Conservation (phyloP, 768 basidiomycete genomes). For the Tulasnella sp. region DNA sequence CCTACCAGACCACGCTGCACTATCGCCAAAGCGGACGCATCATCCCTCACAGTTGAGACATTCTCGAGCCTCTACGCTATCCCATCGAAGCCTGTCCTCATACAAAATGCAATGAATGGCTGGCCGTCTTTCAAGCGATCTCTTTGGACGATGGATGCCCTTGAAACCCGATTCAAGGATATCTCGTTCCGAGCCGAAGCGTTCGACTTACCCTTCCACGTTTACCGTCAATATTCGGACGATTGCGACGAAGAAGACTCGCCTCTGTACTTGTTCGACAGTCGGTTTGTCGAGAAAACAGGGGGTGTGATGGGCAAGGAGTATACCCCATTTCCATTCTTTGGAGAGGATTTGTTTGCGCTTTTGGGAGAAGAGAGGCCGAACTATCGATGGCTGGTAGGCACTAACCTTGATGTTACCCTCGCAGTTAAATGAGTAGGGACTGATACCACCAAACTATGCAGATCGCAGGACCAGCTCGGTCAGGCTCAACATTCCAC, state of each 20-base stretch:
- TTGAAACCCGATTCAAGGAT: slow-evolving; percentile 30
- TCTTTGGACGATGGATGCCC: slow-evolving; percentile 30
- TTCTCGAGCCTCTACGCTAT: slow-evolving; percentile 14
- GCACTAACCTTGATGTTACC: background rate
- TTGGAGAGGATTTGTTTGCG: slow-evolving; percentile 32
- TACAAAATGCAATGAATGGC: background rate
- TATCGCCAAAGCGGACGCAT: background rate
- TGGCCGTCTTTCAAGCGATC: background rate
- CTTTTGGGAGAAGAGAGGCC: slow-evolving; percentile 32
- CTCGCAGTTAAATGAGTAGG: no score
- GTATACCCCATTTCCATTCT: slow-evolving; percentile 30
- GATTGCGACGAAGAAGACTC: slow-evolving; percentile 31
- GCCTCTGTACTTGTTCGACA: slow-evolving; percentile 35
- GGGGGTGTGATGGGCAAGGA: slow-evolving; percentile 29
- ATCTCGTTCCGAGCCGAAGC: slow-evolving; percentile 32
- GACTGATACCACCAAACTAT: background rate
- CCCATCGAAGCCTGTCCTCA: slow-evolving; percentile 19
- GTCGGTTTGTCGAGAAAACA: slow-evolving; percentile 30
- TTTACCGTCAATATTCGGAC: slow-evolving; percentile 31
- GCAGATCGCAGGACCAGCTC: slow-evolving; percentile 33
- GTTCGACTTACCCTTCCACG: slow-evolving; percentile 27
- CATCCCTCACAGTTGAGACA: background rate
- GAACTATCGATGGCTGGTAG: slow-evolving; percentile 34
- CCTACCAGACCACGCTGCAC: slow-evolving; percentile 9
- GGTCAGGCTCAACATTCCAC: slow-evolving; percentile 34